A percentile compares a stretch with the other conserved stretches of the same genome.
Evolutionary conservation across 129 eudicot species (phyloP).

Genomic region (Chrysanthemum makinoi): DNA sequence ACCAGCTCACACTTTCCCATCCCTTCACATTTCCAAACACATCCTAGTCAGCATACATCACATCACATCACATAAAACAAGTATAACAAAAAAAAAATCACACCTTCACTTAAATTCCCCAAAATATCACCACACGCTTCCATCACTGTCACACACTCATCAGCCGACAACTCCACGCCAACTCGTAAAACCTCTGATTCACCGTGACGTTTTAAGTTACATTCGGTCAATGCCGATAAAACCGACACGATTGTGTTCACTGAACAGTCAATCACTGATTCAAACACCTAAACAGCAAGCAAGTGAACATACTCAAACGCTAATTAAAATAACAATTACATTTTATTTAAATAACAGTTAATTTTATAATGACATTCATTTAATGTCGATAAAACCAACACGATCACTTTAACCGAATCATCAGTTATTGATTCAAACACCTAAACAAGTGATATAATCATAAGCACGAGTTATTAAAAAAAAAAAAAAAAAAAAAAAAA

Average conservation of each 20-base stretch:
- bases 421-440: constrained; percentile 57
- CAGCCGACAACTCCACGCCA: constrained; percentile 42
- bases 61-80: neutral
- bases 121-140: constrained; percentile 44
- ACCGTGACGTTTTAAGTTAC: constrained; percentile 35
- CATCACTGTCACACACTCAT: constrained; percentile 44
- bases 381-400: constrained; percentile 46
- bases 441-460: constrained; percentile 25
- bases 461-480: too few relatives aligned
- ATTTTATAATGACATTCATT: too few relatives aligned
- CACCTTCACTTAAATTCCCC: constrained; percentile 43
- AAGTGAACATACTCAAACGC: neutral
- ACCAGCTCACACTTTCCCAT: constrained; percentile 41
- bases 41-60: constrained; percentile 20
- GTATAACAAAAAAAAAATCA: neutral
- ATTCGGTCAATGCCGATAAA: constrained; percentile 42
- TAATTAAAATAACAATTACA: too few relatives aligned
- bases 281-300: constrained; percentile 50
- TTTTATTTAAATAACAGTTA: too few relatives aligned
- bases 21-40: constrained; percentile 39
- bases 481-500: too few relatives aligned
- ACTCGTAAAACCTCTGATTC: constrained; percentile 38
- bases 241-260: constrained; percentile 57
- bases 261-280: constrained; percentile 45
- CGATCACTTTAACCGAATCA: constrained; percentile 48